phyloP scores from a whole-genome alignment of 768 basidiomycete genomes.

The Polyporus arcularius region DNA sequence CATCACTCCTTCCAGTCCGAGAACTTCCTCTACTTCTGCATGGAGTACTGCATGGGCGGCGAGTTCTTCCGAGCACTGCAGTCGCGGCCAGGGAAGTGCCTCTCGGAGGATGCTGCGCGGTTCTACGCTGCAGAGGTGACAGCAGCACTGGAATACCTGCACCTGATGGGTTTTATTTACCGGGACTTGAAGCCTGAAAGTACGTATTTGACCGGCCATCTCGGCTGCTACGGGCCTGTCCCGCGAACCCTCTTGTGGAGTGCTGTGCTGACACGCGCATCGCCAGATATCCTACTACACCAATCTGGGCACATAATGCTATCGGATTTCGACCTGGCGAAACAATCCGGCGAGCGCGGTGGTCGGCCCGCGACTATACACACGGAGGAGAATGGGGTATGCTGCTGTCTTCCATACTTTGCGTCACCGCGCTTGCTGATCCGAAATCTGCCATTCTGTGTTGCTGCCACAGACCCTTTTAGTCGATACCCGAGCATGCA shows the following conservation, averaged over 20 bases:
- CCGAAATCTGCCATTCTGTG: slow-evolving; percentile 1
- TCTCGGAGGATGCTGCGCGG: slow-evolving; percentile 91
- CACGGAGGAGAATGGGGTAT: slow-evolving; percentile 85
- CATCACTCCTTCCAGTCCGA: slow-evolving; percentile 99
- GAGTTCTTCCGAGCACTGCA: slow-evolving; percentile 99
- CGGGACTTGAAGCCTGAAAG: slow-evolving; percentile 99
- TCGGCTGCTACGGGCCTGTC: slow-evolving; percentile 2
- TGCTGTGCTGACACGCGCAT: slow-evolving; percentile 18
- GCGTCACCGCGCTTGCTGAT: slow-evolving; percentile 15
- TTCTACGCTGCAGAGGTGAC: slow-evolving; percentile 99
- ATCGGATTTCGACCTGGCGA: slow-evolving; percentile 98
- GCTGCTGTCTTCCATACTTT: slow-evolving; percentile 32
- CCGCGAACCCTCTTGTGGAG: slow-evolving; percentile 12
- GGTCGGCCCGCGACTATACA: slow-evolving; percentile 87
- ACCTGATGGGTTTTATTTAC: slow-evolving; percentile 99
- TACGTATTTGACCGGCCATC: slow-evolving; percentile 46
- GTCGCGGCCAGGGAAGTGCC: slow-evolving; percentile 93
- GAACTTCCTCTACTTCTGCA: slow-evolving; percentile 97
- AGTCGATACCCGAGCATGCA: slow-evolving; percentile 96
- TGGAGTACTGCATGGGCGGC: slow-evolving; percentile 99
- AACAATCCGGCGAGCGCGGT: slow-evolving; percentile 86
- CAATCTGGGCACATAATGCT: slow-evolving; percentile 99
- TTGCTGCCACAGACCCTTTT: slow-evolving; percentile 66
- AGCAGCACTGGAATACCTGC: slow-evolving; percentile 96
- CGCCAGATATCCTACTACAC: slow-evolving; percentile 91